Conservation (phyloP, 2,329 filamentous ascomycete species). For the Calonectria fujianensis region DNA sequence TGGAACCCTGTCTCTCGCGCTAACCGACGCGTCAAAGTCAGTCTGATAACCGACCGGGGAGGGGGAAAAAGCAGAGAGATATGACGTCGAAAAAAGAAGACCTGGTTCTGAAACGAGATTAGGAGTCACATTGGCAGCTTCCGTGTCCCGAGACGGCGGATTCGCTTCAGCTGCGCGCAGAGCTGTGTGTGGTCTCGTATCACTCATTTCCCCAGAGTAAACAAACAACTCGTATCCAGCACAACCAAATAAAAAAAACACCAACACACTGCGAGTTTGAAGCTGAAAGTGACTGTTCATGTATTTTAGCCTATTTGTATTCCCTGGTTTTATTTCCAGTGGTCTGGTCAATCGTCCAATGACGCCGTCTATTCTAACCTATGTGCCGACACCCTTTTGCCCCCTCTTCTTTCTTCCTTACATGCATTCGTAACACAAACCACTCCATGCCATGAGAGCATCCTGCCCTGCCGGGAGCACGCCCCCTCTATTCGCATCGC, state of each 20-base stretch:
- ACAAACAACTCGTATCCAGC: not conserved
- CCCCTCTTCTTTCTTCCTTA: slow-evolving; percentile 17
- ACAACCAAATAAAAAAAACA: too few species aligned
- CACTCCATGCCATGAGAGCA: slow-evolving; percentile 11
- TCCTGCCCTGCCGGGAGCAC: not conserved
- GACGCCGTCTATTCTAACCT: slow-evolving; percentile 25
- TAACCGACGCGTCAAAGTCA: slow-evolving; percentile 3
- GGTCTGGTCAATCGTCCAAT: slow-evolving; percentile 11
- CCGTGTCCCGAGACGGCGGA: not conserved
- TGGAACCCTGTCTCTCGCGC: not conserved
- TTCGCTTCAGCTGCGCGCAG: not conserved
- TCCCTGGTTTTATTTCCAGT: not conserved
- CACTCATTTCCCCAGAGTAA: not conserved
- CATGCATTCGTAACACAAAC: slow-evolving; percentile 22
- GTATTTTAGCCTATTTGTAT: not conserved
- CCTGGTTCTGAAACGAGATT: not conserved
- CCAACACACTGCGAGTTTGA: not conserved
- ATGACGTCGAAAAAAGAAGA: not conserved
- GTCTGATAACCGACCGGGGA: not conserved
- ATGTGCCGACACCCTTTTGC: slow-evolving; percentile 22
- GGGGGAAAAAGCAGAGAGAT: not conserved
- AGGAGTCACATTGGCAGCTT: not conserved
- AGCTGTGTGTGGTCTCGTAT: not conserved
- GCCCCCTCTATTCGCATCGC: not conserved
- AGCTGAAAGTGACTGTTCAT: slow-evolving; percentile 7